Conservation (phyloP, 2,329 filamentous ascomycete species). For the Mycosphaerella sp. region DNA sequence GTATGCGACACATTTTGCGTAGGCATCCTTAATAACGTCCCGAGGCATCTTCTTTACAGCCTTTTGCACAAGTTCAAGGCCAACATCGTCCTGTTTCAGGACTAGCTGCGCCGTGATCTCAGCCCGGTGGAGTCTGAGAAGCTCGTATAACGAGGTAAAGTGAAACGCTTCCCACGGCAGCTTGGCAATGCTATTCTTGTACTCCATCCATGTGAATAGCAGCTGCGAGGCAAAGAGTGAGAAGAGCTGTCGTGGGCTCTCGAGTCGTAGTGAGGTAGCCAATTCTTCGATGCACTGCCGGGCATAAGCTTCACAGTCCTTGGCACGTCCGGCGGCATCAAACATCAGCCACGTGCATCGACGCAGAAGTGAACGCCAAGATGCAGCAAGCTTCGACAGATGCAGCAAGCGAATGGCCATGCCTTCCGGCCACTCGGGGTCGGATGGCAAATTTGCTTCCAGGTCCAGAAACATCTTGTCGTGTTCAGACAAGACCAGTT, state of each 20-base stretch:
- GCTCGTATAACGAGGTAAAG: constrained; percentile 60
- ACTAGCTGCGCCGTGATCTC: constrained; percentile 75
- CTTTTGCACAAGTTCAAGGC: constrained; percentile 54
- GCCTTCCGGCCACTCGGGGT: constrained; percentile 64
- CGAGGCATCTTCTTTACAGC: constrained; percentile 48
- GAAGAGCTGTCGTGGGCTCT: constrained; percentile 66
- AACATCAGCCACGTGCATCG: constrained; percentile 91
- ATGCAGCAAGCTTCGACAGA: constrained; percentile 67
- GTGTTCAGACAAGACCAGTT: constrained; percentile 76
- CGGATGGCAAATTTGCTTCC: constrained; percentile 66
- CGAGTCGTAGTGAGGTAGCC: constrained; percentile 57
- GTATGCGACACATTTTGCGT: constrained; percentile 76
- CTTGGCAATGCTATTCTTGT: constrained; percentile 50
- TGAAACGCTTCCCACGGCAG: constrained; percentile 85
- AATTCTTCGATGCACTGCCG: constrained; percentile 63
- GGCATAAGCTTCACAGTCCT: constrained; percentile 61
- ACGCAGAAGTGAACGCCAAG: constrained; percentile 79
- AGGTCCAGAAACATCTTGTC: constrained; percentile 81
- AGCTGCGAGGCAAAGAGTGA: constrained; percentile 80
- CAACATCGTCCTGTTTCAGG: constrained; percentile 68
- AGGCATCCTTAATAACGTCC: constrained; percentile 59
- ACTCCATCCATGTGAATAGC: constrained; percentile 81
- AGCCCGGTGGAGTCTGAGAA: constrained; percentile 64
- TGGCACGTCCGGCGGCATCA: constrained; percentile 72
- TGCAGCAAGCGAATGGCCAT: constrained; percentile 77